phyloP scores from a whole-genome alignment of 1,284 basidiomycete species.

The Abortiporus biennis region DNA sequence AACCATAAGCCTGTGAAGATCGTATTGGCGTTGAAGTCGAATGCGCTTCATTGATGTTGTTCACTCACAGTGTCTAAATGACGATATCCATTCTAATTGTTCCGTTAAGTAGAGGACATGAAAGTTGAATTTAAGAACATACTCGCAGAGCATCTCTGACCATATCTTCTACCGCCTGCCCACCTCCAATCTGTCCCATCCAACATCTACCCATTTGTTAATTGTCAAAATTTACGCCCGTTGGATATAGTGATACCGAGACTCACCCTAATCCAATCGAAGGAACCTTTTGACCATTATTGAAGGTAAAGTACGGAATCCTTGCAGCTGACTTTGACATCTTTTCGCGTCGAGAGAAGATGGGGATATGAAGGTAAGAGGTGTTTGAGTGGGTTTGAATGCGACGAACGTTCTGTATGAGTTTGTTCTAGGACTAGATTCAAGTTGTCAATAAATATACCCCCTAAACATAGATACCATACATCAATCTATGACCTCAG shows the following conservation, averaged over 20 bases:
- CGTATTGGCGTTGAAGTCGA: neutral
- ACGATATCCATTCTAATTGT: neutral
- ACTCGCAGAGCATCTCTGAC: neutral
- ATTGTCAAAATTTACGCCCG: neutral
- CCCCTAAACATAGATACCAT: no score
- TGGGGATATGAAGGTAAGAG: no score
- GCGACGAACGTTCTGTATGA: no score
- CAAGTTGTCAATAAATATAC: no score
- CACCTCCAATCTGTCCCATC: neutral
- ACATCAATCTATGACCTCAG: no score
- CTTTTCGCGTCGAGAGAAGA: no score
- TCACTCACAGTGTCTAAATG: neutral
- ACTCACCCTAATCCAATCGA: neutral
- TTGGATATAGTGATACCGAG: neutral
- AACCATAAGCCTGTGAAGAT: no score
- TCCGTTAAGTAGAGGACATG: neutral
- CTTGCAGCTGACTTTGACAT: no score
- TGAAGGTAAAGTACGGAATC: neutral
- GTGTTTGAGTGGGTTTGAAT: no score
- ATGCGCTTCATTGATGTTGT: neutral
- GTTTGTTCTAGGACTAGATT: no score
- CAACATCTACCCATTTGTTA: neutral
- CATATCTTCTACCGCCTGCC: neutral
- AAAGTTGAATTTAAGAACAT: neutral
- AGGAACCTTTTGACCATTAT: neutral